Percentiles rank a stretch among this genome's conserved stretches.
Conservation (phyloP, 1,284 basidiomycete species). For the Boletus sp. region DNA sequence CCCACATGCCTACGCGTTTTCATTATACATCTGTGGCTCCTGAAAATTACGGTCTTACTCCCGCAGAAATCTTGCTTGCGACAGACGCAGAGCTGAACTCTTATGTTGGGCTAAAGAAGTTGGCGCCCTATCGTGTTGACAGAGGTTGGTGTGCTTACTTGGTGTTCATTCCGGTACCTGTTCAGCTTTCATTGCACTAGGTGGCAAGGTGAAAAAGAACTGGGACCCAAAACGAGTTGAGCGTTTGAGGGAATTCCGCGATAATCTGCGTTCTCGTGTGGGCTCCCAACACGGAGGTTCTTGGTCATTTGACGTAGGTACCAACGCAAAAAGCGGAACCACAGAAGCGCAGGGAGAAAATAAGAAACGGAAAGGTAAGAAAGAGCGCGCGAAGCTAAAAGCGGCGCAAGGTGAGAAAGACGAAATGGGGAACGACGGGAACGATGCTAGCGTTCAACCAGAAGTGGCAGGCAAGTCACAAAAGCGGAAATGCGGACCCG, state of each 20-base stretch:
- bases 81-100: conserved; percentile 92
- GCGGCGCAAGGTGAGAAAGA: conserved; percentile 19
- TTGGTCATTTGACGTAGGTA: conserved; percentile 15
- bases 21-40: conserved; percentile 78
- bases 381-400: conserved; percentile 61
- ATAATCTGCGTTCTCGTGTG: conserved; percentile 31
- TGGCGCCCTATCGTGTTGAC: conserved; percentile 78
- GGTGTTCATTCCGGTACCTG: background rate
- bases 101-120: conserved; percentile 83
- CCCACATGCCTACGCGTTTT: conserved; percentile 89
- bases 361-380: conserved; percentile 74
- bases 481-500: conserved; percentile 24
- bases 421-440: background rate
- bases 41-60: conserved; percentile 69
- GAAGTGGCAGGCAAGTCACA: background rate
- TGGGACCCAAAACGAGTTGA: conserved; percentile 68
- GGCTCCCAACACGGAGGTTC: conserved; percentile 17
- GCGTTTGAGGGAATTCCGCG: conserved; percentile 72
- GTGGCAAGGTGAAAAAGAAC: conserved; percentile 36
- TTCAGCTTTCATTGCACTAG: conserved; percentile 6
- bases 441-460: background rate
- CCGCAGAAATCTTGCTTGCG: conserved; percentile 88
- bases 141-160: conserved; percentile 20
- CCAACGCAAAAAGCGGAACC: conserved; percentile 10
- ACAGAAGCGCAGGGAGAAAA: conserved; percentile 30